Evolutionary conservation across 495 filamentous ascomycete species (phyloP).

Genomic region (Friedmanniomyces endolithicus): DNA sequence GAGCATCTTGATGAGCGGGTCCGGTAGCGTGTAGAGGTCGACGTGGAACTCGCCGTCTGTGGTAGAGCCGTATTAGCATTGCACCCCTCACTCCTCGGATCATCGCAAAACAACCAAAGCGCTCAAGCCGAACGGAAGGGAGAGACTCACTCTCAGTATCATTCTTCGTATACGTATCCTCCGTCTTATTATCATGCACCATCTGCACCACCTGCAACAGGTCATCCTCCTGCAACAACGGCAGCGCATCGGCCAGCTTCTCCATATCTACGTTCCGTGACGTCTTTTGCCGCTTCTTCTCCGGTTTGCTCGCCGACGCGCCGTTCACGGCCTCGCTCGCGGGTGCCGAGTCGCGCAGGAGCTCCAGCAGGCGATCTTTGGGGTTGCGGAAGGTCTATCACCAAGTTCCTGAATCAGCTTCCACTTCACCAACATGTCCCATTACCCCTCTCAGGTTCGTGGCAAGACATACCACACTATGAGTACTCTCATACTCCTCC

Average conservation of each 20-base stretch:
- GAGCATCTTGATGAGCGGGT: slow-evolving; percentile 69
- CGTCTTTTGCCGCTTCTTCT: slow-evolving; percentile 66
- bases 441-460: background rate
- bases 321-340: slow-evolving; percentile 44
- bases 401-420: background rate
- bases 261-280: slow-evolving; percentile 72
- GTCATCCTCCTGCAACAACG: slow-evolving; percentile 74
- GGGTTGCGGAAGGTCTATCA: slow-evolving; percentile 77
- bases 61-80: background rate
- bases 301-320: slow-evolving; percentile 45
- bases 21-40: slow-evolving; percentile 89
- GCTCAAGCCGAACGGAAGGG: background rate
- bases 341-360: slow-evolving; percentile 69
- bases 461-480: slow-evolving; percentile 57
- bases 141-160: slow-evolving; percentile 73
- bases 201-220: slow-evolving; percentile 90
- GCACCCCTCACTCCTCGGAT: background rate
- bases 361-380: slow-evolving; percentile 59
- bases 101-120: background rate
- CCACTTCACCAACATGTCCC: background rate
- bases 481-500: slow-evolving; percentile 69
- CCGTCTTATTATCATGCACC: slow-evolving; percentile 90
- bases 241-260: slow-evolving; percentile 88
- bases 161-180: slow-evolving; percentile 90
- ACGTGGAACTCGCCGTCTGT: slow-evolving; percentile 96